A percentile compares a stretch with the other conserved stretches of the same genome.
Conservation (phyloP, 139 green algal genomes). For the Diplosphaera chodatii region DNA sequence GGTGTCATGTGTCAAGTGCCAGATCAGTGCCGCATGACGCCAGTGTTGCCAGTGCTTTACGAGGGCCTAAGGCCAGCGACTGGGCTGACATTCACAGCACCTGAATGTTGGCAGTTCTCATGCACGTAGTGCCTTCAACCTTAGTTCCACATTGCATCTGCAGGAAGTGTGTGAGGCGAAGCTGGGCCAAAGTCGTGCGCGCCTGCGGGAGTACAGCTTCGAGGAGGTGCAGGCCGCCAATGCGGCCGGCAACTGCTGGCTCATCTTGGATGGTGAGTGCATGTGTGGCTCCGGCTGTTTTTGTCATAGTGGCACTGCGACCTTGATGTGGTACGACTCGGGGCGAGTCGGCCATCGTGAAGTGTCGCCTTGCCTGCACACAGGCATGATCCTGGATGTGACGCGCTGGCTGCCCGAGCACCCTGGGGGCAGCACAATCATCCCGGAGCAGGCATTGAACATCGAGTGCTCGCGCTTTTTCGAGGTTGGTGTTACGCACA, state of each 20-base stretch:
- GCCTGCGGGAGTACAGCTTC: conserved; percentile 32
- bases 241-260: conserved; percentile 28
- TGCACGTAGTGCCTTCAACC: no score
- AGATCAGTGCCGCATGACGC: neutral
- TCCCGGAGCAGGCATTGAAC: conserved; percentile 59
- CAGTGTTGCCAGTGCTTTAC: no score
- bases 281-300: no score
- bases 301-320: no score
- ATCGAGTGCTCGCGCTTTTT: conserved; percentile 54
- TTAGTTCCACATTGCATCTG: conserved; percentile 2
- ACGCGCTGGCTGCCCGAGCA: conserved; percentile 65
- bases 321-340: no score
- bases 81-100: no score
- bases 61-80: no score
- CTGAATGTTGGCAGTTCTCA: no score
- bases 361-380: no score
- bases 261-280: conserved; percentile 39
- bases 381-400: conserved; percentile 69
- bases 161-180: conserved; percentile 38
- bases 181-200: conserved; percentile 27
- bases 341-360: no score
- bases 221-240: conserved; percentile 48
- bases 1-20: conserved; percentile 4
- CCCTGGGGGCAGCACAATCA: conserved; percentile 61
- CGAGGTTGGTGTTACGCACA: no score